phyloP scores from a whole-genome alignment of 257 asterid genomes.

The Jasminum sambac region DNA sequence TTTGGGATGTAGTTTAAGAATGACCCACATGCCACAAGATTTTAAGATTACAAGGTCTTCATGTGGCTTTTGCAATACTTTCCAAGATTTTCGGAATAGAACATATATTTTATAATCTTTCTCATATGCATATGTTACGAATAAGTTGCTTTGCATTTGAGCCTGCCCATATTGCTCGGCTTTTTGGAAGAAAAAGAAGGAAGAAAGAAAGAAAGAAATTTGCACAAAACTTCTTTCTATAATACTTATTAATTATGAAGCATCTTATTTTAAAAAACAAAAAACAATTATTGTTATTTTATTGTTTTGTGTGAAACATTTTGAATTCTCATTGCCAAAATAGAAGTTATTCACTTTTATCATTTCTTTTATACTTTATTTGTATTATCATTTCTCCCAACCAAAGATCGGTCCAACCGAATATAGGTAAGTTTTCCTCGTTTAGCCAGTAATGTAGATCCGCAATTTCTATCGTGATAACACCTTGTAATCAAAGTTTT shows the following conservation, averaged over 20 bases:
- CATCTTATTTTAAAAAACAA: too few species aligned
- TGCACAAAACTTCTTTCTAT: background rate
- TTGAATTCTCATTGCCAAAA: constrained; percentile 2
- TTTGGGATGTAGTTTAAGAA: too few species aligned
- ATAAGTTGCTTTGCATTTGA: background rate
- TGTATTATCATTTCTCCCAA: too few species aligned
- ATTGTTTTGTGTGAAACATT: background rate
- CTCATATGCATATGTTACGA: background rate
- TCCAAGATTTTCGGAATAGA: background rate
- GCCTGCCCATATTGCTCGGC: background rate
- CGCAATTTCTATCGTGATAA: too few species aligned
- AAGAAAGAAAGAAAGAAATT: background rate
- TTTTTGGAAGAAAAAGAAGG: background rate
- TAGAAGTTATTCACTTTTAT: too few species aligned
- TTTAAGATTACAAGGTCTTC: background rate
- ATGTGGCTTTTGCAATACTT: too few species aligned
- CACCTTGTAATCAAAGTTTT: too few species aligned
- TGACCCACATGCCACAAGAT: background rate
- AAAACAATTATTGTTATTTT: background rate
- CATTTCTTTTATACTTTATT: too few species aligned
- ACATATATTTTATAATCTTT: background rate
- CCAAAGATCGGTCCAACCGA: too few species aligned
- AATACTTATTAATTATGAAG: background rate
- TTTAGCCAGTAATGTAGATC: too few species aligned
- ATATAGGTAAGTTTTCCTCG: too few species aligned